Base-by-base conservation (phyloP, 2,329 filamentous ascomycete genomes). In the Massarina eburnea region DNA sequence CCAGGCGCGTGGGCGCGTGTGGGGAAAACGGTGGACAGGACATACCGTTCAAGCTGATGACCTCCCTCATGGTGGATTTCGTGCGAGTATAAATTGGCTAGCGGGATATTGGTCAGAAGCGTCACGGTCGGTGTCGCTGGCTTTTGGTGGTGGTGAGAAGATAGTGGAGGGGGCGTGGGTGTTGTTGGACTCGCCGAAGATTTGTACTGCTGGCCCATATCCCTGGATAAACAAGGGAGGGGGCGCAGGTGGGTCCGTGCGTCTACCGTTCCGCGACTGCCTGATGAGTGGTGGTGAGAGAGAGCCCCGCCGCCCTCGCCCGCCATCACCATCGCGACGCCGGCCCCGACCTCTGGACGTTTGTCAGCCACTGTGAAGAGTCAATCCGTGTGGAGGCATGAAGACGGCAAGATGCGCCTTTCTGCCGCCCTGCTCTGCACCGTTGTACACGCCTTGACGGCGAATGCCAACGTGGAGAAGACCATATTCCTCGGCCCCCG, bases 31-130 rank as follows among this genome's bases (percentile, higher is more conserved):
- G 9, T n/a, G 12, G 33, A 20, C 26, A n/a, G n/a, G 61, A 66
- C 87, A 71, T 84, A 96, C 92, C 91, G 84, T 96, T 96, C 84
- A 97, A 88, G 80, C 88, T 92, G 77, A 97, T 96, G 75, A 97
- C 91, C 85, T 97, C 92, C 88, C 92, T 91, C 92, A 97, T 97
- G 74, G 75, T 14, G 91, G 81, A 70, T 59, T 24, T 39, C 41
- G 24, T 20, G 33, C 30, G 50, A 41, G 51, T 61, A 62, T 56
- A 41, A 61, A 65, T 63, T 67, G 53, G 58, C 19, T 30, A 14
- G 27, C 27, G 27, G 54, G 50, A 37, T 61, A 58, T 67, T 50
- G 48, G 14, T 21, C 35, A 47, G 33, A 20, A 35, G 29, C 14
- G 19, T 41, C 15, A 30, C 27, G 60, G 62, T 63, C 66, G 53